Percentiles rank a stretch among this genome's conserved stretches.
Conservation (phyloP, 768 basidiomycete species). For the Lactarius deliciosus region DNA sequence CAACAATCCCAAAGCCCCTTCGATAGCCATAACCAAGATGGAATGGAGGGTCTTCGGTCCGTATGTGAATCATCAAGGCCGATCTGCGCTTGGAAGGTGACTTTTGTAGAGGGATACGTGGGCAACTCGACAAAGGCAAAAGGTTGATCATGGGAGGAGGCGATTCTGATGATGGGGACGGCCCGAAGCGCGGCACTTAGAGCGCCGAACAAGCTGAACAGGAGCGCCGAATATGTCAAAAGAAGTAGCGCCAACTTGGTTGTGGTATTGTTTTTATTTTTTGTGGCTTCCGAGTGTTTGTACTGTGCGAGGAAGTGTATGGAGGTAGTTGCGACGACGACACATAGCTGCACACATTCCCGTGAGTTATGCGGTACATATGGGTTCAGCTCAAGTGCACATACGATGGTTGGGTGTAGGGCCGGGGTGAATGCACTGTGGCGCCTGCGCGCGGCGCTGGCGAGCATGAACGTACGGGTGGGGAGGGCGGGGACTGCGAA, state of each 20-base stretch:
- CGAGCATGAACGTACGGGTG: constrained; percentile 15
- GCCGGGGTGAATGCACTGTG: not conserved
- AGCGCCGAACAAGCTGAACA: constrained; percentile 23
- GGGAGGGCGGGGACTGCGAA: constrained; percentile 16
- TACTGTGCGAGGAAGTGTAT: constrained; percentile 1
- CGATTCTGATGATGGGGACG: not conserved
- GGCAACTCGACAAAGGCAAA: not conserved
- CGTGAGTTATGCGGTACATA: not conserved
- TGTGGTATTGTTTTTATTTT: constrained; percentile 1
- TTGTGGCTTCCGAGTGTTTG: constrained; percentile 17
- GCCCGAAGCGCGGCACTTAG: not conserved
- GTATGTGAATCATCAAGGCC: not conserved
- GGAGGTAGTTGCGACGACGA: constrained; percentile 9
- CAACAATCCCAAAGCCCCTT: constrained; percentile 5
- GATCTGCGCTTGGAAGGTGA: not conserved
- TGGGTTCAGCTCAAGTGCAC: not conserved
- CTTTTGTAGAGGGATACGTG: not conserved
- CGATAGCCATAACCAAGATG: not conserved
- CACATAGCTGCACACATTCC: not conserved
- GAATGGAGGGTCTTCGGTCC: not conserved
- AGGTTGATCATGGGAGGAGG: not conserved
- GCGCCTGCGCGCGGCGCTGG: constrained; percentile 18
- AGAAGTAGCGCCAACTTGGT: constrained; percentile 5
- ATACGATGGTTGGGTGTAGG: constrained; percentile 16
- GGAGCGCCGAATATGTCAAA: constrained; percentile 12